Conservation (phyloP, 164 flowering plant species). For the Buxus sempervirens region DNA sequence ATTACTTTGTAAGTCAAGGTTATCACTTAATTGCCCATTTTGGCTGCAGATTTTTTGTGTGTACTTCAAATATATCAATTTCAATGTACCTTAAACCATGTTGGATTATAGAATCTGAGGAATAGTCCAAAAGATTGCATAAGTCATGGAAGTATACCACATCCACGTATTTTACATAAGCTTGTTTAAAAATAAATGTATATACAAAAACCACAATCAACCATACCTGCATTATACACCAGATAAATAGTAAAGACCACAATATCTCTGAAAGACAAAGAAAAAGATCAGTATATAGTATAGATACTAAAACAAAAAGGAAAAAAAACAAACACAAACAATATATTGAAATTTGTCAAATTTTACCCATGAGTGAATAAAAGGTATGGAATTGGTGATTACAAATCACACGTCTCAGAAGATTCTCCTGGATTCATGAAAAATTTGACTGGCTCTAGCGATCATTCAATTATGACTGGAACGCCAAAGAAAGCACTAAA, state of each 20-base stretch:
- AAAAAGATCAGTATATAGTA: neutral
- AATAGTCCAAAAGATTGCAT: no score
- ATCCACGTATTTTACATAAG: neutral
- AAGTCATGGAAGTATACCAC: neutral
- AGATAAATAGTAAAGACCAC: neutral
- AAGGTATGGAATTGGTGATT: neutral
- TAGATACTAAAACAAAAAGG: no score
- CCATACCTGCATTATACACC: neutral
- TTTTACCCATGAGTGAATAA: constrained; percentile 1
- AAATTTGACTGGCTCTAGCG: constrained; percentile 4
- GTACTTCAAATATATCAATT: neutral
- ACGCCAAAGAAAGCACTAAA: constrained; percentile 5
- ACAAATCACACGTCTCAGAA: neutral
- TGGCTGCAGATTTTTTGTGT: neutral
- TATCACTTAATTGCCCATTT: neutral
- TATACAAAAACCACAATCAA: neutral
- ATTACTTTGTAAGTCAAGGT: neutral
- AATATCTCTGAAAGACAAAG: neutral
- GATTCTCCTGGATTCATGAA: constrained; percentile 8
- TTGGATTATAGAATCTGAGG: no score
- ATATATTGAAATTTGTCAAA: neutral
- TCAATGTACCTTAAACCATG: neutral
- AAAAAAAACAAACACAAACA: neutral
- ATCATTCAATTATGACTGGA: neutral
- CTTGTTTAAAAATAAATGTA: neutral